Evolutionary conservation across 2,329 filamentous ascomycete species (phyloP).

Genomic region (Fusarium dlaminii): DNA sequence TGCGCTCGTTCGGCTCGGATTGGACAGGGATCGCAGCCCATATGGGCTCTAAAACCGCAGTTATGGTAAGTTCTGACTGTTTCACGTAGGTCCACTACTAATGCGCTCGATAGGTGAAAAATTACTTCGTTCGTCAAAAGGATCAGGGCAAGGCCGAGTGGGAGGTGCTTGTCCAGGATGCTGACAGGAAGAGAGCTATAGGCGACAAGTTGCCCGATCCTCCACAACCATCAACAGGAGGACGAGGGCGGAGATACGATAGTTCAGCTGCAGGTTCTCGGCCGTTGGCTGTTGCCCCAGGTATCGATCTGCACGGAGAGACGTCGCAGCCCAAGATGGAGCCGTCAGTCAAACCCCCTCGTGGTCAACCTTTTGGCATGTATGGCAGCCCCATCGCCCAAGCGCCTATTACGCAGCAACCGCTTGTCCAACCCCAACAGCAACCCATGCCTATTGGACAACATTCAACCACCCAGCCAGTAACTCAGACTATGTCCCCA

Average conservation of each 20-base stretch:
- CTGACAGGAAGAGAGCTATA: slow-evolving; percentile 63
- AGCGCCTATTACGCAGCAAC: slow-evolving; percentile 48
- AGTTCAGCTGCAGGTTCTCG: slow-evolving; percentile 48
- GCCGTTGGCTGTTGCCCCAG: slow-evolving; percentile 60
- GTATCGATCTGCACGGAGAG: slow-evolving; percentile 57
- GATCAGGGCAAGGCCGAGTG: slow-evolving; percentile 68
- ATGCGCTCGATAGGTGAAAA: slow-evolving; percentile 65
- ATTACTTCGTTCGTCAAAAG: slow-evolving; percentile 72
- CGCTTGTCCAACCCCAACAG: slow-evolving; percentile 41
- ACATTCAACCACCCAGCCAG: slow-evolving; percentile 51
- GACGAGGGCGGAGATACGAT: slow-evolving; percentile 62
- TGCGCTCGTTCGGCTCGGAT: slow-evolving; percentile 81
- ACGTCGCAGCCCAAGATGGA: slow-evolving; percentile 58
- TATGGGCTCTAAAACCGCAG: slow-evolving; percentile 85
- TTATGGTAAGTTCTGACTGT: slow-evolving; percentile 72
- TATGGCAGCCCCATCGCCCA: slow-evolving; percentile 60
- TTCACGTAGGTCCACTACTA: not conserved
- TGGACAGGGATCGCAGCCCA: slow-evolving; percentile 79
- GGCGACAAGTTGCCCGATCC: slow-evolving; percentile 70
- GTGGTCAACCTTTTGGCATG: slow-evolving; percentile 51
- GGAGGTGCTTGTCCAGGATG: slow-evolving; percentile 67
- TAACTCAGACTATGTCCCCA: slow-evolving; percentile 59
- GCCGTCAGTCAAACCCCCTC: slow-evolving; percentile 45
- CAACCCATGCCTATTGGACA: slow-evolving; percentile 47
- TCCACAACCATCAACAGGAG: slow-evolving; percentile 62